Evolutionary conservation across 495 filamentous ascomycete species (phyloP), one percentile per base, ranked within the genome.

Genomic region (Penicillium taxi): DNA sequence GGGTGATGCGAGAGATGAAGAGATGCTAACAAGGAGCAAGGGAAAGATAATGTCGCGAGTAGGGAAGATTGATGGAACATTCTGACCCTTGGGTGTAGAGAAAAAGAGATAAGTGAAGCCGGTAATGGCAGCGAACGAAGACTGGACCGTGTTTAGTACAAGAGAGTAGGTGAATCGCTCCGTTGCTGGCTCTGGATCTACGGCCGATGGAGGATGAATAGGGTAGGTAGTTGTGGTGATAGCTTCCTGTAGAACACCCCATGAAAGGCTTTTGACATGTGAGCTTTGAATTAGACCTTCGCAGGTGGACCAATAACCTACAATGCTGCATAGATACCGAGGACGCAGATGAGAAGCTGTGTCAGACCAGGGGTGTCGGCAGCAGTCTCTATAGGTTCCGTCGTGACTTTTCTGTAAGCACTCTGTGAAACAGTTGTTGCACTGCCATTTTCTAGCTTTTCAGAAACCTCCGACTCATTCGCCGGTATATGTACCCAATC

Each of bases 261-360:
- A 98, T 30, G 87, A 84, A 2, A 98, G 71, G 60, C 91, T 96
- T 32, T 22, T 13, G n/a, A 24, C 15, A 32, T 43, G 35, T 61
- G 35, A 63, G 48, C 32, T 11, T 18, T n/a, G 5, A 7, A 26
- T 4, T 9, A 27, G 17, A 9, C 16, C 7, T 17, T 8, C 38
- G 18, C 19, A 26, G 11, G 9, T n/a, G 17, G 2, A 26, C 11
- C n/a, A n/a, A n/a, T 32, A 28, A 65, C 82, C 52, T 77, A 96
- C 91, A 98, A 98, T 26, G 86, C 90, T 23, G 78, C 84, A 55
- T 96, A 98, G 44, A 98, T 98, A 32, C 91, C 91, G 14, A 80
- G 81, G 15, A 95, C 84, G 50, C 88, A 93, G 39, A 94, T 75
- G 28, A 85, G 58, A 32, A 98, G 77, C 53, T 94, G 81, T 55